These are phyloP conservation scores for Aspergillus sp. DNA, from an alignment of 2,329 filamentous ascomycete species.

Conservation along the genomic window DNA sequence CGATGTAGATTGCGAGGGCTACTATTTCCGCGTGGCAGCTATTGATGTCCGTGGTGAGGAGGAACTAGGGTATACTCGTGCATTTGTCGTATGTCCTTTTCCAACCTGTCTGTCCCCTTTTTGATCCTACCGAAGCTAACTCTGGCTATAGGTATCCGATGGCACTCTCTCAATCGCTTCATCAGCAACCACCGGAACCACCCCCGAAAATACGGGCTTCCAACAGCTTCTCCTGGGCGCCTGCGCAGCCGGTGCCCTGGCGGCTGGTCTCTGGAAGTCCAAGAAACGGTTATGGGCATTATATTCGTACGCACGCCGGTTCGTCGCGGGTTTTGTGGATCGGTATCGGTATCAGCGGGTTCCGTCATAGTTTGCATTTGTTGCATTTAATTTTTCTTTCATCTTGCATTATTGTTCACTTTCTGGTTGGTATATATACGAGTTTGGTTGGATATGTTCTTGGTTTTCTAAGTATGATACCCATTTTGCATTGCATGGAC, in stretches of 20 bases:
- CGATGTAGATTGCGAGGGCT: constrained; percentile 4
- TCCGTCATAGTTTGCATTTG: too few species aligned
- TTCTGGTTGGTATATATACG: too few species aligned
- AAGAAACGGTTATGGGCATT: neutral
- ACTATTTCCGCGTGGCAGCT: constrained; percentile 15
- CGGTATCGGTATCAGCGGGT: neutral
- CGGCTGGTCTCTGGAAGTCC: constrained; percentile 4
- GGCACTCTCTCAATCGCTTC: neutral
- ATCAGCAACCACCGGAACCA: neutral
- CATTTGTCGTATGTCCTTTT: constrained; percentile 2
- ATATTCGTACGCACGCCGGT: neutral
- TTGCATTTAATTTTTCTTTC: too few species aligned
- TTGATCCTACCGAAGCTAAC: neutral
- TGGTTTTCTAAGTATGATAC: neutral
- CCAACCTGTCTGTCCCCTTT: too few species aligned
- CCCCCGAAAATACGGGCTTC: neutral
- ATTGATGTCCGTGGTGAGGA: constrained; percentile 12
- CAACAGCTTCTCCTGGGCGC: constrained; percentile 4
- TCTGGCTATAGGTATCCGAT: neutral
- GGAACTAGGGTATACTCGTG: constrained; percentile 12
- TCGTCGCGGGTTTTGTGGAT: neutral
- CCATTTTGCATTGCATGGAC: neutral
- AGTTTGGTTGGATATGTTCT: neutral
- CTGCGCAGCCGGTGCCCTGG: constrained; percentile 3
- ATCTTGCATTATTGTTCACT: too few species aligned